These are phyloP conservation scores for Modicella reniformis DNA, from an alignment of 371 early-diverging fungal genomes.

Conservation along the genomic window DNA sequence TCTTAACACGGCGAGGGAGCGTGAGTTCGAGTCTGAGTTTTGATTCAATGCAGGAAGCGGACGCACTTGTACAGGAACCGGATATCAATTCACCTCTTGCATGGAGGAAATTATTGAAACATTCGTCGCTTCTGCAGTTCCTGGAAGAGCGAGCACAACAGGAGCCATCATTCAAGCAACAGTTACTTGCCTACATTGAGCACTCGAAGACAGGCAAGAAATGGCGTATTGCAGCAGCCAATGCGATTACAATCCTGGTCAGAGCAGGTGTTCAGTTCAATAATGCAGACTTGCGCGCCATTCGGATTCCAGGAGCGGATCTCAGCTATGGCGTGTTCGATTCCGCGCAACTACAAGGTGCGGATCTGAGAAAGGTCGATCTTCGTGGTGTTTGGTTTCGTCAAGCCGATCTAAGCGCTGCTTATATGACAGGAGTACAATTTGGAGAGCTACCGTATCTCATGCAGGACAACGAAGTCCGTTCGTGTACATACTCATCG, in stretches of 20 bases:
- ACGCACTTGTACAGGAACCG: neutral
- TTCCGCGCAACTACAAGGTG: neutral
- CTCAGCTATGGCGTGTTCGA: neutral
- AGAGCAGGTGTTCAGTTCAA: neutral
- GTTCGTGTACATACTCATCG: neutral
- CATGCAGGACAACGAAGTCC: neutral
- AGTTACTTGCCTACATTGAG: neutral
- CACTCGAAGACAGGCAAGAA: neutral
- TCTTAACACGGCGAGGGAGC: neutral
- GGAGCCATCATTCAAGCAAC: neutral
- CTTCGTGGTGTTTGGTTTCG: neutral
- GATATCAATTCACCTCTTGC: conserved; percentile 1
- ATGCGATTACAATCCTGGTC: neutral
- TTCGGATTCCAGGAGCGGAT: neutral
- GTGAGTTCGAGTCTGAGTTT: neutral
- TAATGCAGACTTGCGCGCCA: neutral
- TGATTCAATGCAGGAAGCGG: neutral
- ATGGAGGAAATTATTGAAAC: conserved; percentile 10
- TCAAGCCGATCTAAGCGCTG: neutral
- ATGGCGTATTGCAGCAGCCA: neutral
- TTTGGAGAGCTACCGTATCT: neutral
- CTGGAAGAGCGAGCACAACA: neutral
- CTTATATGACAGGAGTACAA: neutral
- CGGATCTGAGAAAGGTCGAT: neutral
- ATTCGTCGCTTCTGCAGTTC: conserved; percentile 2